Percentiles rank a stretch among this genome's conserved stretches.
These are phyloP conservation scores for Colletotrichum lupini DNA, from an alignment of 2,329 filamentous ascomycete species.

Conservation along the genomic window DNA sequence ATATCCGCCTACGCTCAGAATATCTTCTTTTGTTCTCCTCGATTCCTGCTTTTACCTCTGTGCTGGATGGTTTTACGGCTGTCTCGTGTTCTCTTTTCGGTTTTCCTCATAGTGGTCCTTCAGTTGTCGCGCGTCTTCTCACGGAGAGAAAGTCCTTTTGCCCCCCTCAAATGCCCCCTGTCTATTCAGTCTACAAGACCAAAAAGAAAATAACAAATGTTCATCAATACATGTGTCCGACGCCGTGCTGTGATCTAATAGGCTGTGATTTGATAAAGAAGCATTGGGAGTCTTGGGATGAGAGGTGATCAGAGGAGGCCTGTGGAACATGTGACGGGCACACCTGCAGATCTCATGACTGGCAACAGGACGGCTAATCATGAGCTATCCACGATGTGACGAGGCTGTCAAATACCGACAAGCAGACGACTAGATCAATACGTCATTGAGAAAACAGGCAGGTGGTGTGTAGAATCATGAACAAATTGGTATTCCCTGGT, in stretches of 20 bases:
- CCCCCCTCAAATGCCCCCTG: conserved; percentile 33
- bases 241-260: not conserved
- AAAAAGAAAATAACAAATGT: conserved; percentile 37
- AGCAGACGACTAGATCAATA: no score
- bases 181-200: conserved; percentile 37
- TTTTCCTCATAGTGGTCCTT: conserved; percentile 36
- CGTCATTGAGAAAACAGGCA: not conserved
- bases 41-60: conserved; percentile 32
- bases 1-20: conserved; percentile 25
- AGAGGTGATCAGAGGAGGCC: not conserved
- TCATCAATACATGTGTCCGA: conserved; percentile 26
- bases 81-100: conserved; percentile 36
- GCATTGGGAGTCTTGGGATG: not conserved
- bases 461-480: not conserved
- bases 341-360: not conserved
- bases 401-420: not conserved
- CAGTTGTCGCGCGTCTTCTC: conserved; percentile 32
- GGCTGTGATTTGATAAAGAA: not conserved
- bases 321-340: not conserved
- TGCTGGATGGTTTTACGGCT: conserved; percentile 38
- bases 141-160: conserved; percentile 30
- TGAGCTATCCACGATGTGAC: not conserved
- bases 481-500: conserved; percentile 21
- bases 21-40: conserved; percentile 29
- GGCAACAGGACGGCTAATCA: not conserved